Base-by-base conservation (phyloP, 257 asterid genomes). In the Cordia subcordata region DNA sequence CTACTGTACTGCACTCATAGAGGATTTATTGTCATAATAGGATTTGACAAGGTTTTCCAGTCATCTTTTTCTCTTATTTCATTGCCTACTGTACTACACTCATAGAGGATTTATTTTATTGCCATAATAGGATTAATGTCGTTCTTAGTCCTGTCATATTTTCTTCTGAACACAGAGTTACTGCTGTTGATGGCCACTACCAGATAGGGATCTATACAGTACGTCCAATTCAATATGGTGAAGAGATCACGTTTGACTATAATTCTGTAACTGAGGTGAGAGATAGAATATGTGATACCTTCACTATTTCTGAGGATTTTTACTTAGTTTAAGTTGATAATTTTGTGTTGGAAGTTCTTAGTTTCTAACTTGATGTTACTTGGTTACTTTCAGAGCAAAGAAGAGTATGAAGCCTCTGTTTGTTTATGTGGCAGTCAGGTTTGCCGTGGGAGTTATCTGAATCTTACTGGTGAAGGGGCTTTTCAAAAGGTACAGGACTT, bases 101-200 rank as follows among this genome's bases (percentile, higher is more conserved):
- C 59, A 42, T 32, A 33, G 58, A 35, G 19, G 22, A 5, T 13
- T 17, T 49, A 45, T 49, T 21, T 12, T 19, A 8, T 42, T 38
- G 0, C 13, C 11, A 13, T 8, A 27, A 27, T 27, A 27, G 6
- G 35, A 27, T 27, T 49, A 19, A 49, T 13, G 44, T 16, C 40
- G 37, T 22, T 15, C 47, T 38, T 37, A 27, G n/a, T 54, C 15
- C 64, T 59, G 61, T 58, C 49, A 42, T 60, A 60, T 57, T 58
- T 59, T 56, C 18, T 64, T 64, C 32, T 64, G 76, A 60, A 50
- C 55, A 65, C 85, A 93, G 99, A 81, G 99, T 93, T 60, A 89
- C 99, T 68, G 97, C 99, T 72, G 99, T 93, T 63, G 95, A 83
- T 83, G 97, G 96, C 18, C 97, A 90, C 68, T 93, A 93, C 84